A percentile compares a stretch with the other conserved stretches of the same genome.
phyloP scores from a whole-genome alignment of 805 yeast genomes.

The Kazachstania viticola region DNA sequence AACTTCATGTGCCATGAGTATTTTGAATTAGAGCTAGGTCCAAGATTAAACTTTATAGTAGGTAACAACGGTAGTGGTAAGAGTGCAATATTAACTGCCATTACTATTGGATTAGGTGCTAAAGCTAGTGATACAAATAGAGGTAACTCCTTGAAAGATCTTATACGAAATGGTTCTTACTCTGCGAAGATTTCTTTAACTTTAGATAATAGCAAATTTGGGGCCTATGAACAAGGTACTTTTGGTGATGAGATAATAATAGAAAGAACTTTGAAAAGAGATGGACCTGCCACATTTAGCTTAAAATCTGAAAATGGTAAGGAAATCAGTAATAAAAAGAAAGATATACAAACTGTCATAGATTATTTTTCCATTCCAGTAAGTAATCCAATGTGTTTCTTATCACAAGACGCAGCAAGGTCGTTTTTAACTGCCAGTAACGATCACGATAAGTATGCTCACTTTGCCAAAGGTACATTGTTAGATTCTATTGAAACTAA shows the following conservation, averaged over 20 bases:
- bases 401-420: slow-evolving; percentile 90
- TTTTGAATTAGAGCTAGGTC: slow-evolving; percentile 64
- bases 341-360: slow-evolving; percentile 55
- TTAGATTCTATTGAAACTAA: slow-evolving; percentile 54
- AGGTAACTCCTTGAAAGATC: slow-evolving; percentile 55
- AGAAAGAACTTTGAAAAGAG: slow-evolving; percentile 51
- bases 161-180: slow-evolving; percentile 67
- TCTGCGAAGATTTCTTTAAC: slow-evolving; percentile 58
- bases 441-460: slow-evolving; percentile 57
- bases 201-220: slow-evolving; percentile 53
- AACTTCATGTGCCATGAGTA: slow-evolving; percentile 89
- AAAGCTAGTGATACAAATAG: slow-evolving; percentile 80
- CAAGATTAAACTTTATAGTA: slow-evolving; percentile 72
- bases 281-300: slow-evolving; percentile 41
- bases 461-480: slow-evolving; percentile 72
- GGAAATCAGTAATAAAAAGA: slow-evolving; percentile 47
- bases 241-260: slow-evolving; percentile 63
- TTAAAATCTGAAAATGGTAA: slow-evolving; percentile 43
- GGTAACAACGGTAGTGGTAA: slow-evolving; percentile 92
- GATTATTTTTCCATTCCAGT: slow-evolving; percentile 66
- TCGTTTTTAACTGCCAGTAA: slow-evolving; percentile 73
- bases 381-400: slow-evolving; percentile 82
- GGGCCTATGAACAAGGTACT: slow-evolving; percentile 48
- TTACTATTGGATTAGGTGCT: slow-evolving; percentile 80
- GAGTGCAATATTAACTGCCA: slow-evolving; percentile 77